These are phyloP conservation scores for Pilaira anomala DNA, from an alignment of 192 early-diverging fungal genomes.

Conservation along the genomic window DNA sequence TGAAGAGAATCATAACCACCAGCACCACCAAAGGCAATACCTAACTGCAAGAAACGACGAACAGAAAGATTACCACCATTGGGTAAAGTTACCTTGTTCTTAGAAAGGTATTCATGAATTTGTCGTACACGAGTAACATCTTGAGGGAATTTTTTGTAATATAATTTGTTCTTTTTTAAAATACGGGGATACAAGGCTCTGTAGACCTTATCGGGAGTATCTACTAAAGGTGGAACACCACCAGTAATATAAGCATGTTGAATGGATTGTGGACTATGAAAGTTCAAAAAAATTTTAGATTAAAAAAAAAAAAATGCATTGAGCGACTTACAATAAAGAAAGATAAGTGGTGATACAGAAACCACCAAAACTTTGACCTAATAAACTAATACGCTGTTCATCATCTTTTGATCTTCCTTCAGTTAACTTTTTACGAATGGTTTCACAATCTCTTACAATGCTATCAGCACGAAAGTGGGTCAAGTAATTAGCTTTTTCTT, in stretches of 20 bases:
- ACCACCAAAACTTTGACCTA: slow-evolving; percentile 71
- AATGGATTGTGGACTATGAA: slow-evolving; percentile 51
- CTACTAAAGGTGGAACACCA: slow-evolving; percentile 65
- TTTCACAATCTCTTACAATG: slow-evolving; percentile 66
- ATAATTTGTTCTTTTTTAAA: slow-evolving; percentile 56
- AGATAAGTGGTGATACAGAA: slow-evolving; percentile 68
- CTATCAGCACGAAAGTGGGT: slow-evolving; percentile 66
- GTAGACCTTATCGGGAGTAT: slow-evolving; percentile 59
- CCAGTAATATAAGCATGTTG: slow-evolving; percentile 65
- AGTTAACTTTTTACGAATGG: slow-evolving; percentile 56
- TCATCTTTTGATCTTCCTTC: slow-evolving; percentile 27
- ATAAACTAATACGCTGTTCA: slow-evolving; percentile 47
- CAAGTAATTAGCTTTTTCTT: slow-evolving; percentile 58
- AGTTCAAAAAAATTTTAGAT: not conserved
- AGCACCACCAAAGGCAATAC: slow-evolving; percentile 56
- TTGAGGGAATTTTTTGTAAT: slow-evolving; percentile 60
- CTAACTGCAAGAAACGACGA: slow-evolving; percentile 66
- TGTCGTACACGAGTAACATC: slow-evolving; percentile 58
- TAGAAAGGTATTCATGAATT: slow-evolving; percentile 55
- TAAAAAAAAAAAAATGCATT: too few species aligned
- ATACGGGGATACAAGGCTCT: slow-evolving; percentile 57
- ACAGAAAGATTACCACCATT: slow-evolving; percentile 60
- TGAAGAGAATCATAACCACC: slow-evolving; percentile 66
- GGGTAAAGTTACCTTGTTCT: slow-evolving; percentile 46
- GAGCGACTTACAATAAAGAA: slow-evolving; percentile 51